Evolutionary conservation across 768 basidiomycete species (phyloP), one percentile per base, ranked within the genome.

Genomic region (Mycena venus): DNA sequence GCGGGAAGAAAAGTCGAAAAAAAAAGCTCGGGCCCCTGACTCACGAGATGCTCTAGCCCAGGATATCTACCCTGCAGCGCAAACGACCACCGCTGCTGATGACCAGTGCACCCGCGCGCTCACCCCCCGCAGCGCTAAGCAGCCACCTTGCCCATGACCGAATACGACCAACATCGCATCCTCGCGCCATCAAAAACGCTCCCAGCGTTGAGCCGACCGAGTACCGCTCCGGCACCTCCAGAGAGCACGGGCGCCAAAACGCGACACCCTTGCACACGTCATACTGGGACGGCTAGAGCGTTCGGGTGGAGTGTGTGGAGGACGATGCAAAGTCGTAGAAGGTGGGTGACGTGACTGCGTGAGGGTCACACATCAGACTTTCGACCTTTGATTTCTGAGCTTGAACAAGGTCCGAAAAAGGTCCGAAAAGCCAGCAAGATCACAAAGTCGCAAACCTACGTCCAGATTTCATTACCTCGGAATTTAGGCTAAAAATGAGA

Each of bases 311-410:
- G 32, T 19, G 34, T 17, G 59, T 60, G 59, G 59, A 60, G 36
- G 36, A 60, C 59, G 59, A 60, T 60, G 59, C n/a, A 23, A 60
- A 60, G 34, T 36, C 56, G 32, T 12, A n/a, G 6, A 34, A 34
- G 34, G n/a, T 59, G 56, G 32, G 56, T 59, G 36, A 60, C 38
- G 29, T 60, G 59, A 38, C 59, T 60, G 59, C 59, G 59, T 60
- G 59, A 60, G 55, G 55, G 59, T 40, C 59, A 60, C n/a, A n/a
- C n/a, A n/a, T n/a, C n/a, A n/a, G n/a, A n/a, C n/a, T n/a, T n/a
- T n/a, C n/a, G n/a, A n/a, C n/a, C n/a, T n/a, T n/a, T n/a, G n/a
- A n/a, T n/a, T n/a, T n/a, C n/a, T n/a, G n/a, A n/a, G n/a, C n/a
- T n/a, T n/a, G n/a, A n/a, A n/a, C n/a, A n/a, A n/a, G n/a, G n/a